Conservation (phyloP, 2,329 filamentous ascomycete genomes). For the Alternaria postmessia region DNA sequence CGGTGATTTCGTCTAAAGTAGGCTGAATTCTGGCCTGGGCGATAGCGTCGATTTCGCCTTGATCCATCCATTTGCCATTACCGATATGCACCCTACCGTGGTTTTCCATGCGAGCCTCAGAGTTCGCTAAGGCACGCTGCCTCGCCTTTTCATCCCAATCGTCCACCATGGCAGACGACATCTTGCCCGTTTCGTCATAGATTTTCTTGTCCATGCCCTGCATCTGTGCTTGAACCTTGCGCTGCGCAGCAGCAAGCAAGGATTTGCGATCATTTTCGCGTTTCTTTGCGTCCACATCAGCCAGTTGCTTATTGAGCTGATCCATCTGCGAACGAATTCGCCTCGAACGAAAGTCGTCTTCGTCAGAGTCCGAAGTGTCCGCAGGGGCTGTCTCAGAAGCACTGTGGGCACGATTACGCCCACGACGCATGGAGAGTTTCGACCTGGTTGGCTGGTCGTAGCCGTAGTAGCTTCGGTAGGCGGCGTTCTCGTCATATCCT, state of each 20-base stretch:
- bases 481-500: slow-evolving; percentile 71
- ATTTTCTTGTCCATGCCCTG: slow-evolving; percentile 84
- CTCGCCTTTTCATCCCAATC: slow-evolving; percentile 83
- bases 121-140: slow-evolving; percentile 71
- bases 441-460: slow-evolving; percentile 60
- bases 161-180: slow-evolving; percentile 71
- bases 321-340: slow-evolving; percentile 83
- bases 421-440: slow-evolving; percentile 61
- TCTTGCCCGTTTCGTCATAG: slow-evolving; percentile 77
- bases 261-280: slow-evolving; percentile 76
- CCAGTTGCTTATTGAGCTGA: slow-evolving; percentile 72
- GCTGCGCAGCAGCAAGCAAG: slow-evolving; percentile 79
- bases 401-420: slow-evolving; percentile 70
- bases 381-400: slow-evolving; percentile 61
- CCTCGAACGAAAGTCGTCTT: slow-evolving; percentile 73
- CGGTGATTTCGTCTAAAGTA: slow-evolving; percentile 82
- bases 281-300: slow-evolving; percentile 76
- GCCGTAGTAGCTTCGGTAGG: slow-evolving; percentile 81
- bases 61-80: slow-evolving; percentile 80
- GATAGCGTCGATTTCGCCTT: slow-evolving; percentile 79
- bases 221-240: slow-evolving; percentile 82
- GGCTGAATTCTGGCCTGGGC: slow-evolving; percentile 81
- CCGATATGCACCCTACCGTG: slow-evolving; percentile 74
- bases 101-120: slow-evolving; percentile 66
- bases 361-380: slow-evolving; percentile 43